Evolutionary conservation across 1,284 basidiomycete genomes (phyloP), one percentile per base, ranked within the genome.

Genomic region (Trametes pubescens): DNA sequence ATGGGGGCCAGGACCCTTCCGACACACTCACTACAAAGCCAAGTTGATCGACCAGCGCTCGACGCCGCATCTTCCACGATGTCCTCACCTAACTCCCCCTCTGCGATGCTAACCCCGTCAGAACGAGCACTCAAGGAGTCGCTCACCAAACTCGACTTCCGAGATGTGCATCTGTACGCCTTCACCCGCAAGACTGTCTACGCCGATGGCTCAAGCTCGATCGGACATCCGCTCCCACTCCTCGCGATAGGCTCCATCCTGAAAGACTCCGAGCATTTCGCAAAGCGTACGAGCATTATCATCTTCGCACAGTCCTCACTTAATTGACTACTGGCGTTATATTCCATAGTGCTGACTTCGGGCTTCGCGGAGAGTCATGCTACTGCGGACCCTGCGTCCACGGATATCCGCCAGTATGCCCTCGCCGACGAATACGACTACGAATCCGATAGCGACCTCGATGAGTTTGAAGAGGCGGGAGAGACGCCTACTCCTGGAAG

Each of bases 381-480:
- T 6, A 13, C 51, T 46, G 11, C 35, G 14, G 52, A 11, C 26
- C 18, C 24, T 11, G 4, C 37, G 13, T 18, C 40, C 5, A 11
- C 26, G 3, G 6, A 24, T 14, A 57, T 62, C 9, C 69, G 55
- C 21, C 62, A 52, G 26, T 55, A 22, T 18, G 62, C 54, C 40
- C 21, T 47, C 24, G 32, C 54, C 47, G 55, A 48, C 14, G 70
- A 71, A n/a, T 73, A 74, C 40, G 73, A 74, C 60, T 73, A 74
- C 49, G 69, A 71, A 11, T 68, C 68, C 1, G 73, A 74, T 38
- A 74, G 73, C 57, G 73, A 74, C 53, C 67, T 74, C 2, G 72
- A 73, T 18, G 69, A 72, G 16, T 62, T 55, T n/a, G 70, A 72
- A 35, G 64, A 66, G 3, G 26, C 11, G 11, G 51, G 24, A 26